These are phyloP conservation scores for Plectosphaerella plurivora DNA, from an alignment of 2,329 filamentous ascomycete species.

Conservation along the genomic window DNA sequence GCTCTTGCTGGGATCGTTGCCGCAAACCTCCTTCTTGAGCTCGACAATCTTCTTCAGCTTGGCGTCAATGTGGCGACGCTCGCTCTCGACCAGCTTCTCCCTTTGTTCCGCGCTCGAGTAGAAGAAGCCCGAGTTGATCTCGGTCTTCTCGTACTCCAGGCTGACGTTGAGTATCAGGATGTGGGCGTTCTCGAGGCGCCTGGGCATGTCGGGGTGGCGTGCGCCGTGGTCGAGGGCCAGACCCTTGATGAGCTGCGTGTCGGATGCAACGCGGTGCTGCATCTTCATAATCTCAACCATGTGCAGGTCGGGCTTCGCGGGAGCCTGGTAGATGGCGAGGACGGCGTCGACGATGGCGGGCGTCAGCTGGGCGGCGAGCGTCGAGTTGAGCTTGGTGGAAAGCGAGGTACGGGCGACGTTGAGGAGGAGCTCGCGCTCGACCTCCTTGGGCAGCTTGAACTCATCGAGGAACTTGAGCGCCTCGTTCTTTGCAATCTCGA, in stretches of 20 bases:
- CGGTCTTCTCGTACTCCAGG: slow-evolving; percentile 97
- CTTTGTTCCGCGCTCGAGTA: slow-evolving; percentile 96
- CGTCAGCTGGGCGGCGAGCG: slow-evolving; percentile 84
- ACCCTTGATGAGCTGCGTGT: slow-evolving; percentile 92
- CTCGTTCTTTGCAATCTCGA: slow-evolving; percentile 93
- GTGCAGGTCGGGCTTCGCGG: slow-evolving; percentile 91
- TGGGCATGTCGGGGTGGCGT: slow-evolving; percentile 97
- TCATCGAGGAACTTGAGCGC: slow-evolving; percentile 90
- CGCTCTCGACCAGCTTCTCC: slow-evolving; percentile 96
- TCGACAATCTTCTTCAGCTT: slow-evolving; percentile 98
- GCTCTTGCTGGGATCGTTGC: slow-evolving; percentile 85
- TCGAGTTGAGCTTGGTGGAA: slow-evolving; percentile 88
- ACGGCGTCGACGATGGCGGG: slow-evolving; percentile 96
- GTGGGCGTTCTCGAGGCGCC: slow-evolving; percentile 89
- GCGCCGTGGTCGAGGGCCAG: slow-evolving; percentile 93
- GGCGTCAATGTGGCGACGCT: slow-evolving; percentile 90
- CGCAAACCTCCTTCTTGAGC: slow-evolving; percentile 96
- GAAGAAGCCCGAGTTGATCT: slow-evolving; percentile 99
- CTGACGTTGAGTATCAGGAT: slow-evolving; percentile 96
- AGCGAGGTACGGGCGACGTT: slow-evolving; percentile 92
- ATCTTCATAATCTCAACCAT: slow-evolving; percentile 99
- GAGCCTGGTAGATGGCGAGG: slow-evolving; percentile 84
- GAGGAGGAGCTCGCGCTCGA: slow-evolving; percentile 90
- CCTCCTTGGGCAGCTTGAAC: slow-evolving; percentile 84
- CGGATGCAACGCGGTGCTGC: slow-evolving; percentile 94